Base-by-base conservation (phyloP, 208 protist genomes). In the Balamuthia mandrillaris region DNA sequence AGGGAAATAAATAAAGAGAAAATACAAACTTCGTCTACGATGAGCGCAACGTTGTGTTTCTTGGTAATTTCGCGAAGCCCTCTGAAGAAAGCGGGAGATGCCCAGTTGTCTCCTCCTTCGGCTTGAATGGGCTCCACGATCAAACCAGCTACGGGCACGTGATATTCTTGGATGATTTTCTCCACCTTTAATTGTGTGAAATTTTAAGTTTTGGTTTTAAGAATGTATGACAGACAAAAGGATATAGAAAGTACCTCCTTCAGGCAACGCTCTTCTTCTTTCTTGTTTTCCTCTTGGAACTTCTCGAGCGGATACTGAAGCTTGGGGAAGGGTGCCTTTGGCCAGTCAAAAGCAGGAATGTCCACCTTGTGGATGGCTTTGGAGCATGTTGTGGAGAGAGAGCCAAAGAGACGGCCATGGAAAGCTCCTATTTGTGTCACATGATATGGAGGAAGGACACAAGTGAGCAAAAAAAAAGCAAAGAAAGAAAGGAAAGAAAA, bases 11-110 rank as follows among this genome's bases (percentile, higher is more conserved):
- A 66, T 79, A 29, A 35, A 29, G 24, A n/a, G n/a, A n/a, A 7
- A 29, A 83, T 91, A 39, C 88, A 89, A 4, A 95, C 93, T 60
- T 95, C 93, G 63, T 95, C 93, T 24, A 93, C 88, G 58, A 95
- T 95, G 42, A 94, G 89, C 1, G 82, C 58, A 42, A 94, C 90
- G 35, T 68, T 84, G 78, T 90, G 54, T 42, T 93, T 74, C 35
- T 87, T 86, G 29, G 87, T 87, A 35, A 94, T 70, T 27, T 87
- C 63, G 41, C 88, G 58, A 1, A 94, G 52, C n/a, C 65, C 61
- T 72, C 83, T 65, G 88, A 94, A 94, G 65, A 94, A 94, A 37
- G 82, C 83, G 31, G 89, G 89, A 31, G 82, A 87, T 1, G 92
- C 91, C 56, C 86, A 86, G 45, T 85, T 79, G 35, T 93, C 92